These are phyloP conservation scores for Spergularia azorica DNA, from an alignment of 179 eudicot genomes.

Conservation along the genomic window DNA sequence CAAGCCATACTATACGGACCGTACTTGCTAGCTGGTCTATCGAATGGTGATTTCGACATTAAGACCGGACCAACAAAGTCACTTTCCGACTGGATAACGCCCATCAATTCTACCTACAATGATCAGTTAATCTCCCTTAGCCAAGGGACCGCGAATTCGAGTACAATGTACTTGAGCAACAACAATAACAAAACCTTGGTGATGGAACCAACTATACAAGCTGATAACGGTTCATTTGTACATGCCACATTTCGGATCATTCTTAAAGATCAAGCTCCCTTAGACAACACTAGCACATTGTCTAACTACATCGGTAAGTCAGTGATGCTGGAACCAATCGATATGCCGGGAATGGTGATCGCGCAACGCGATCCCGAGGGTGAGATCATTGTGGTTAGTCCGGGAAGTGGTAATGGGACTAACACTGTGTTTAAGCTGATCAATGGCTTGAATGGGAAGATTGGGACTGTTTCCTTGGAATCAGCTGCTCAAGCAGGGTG, in stretches of 20 bases:
- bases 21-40: slow-evolving; percentile 84
- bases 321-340: slow-evolving; percentile 75
- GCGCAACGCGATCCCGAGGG: slow-evolving; percentile 40
- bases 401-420: slow-evolving; percentile 12
- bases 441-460: slow-evolving; percentile 55
- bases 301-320: slow-evolving; percentile 40
- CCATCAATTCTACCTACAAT: slow-evolving; percentile 58
- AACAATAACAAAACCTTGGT: slow-evolving; percentile 29
- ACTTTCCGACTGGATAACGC: slow-evolving; percentile 59
- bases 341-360: slow-evolving; percentile 69
- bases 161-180: slow-evolving; percentile 42
- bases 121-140: slow-evolving; percentile 57
- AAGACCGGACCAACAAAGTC: slow-evolving; percentile 41
- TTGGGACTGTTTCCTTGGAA: slow-evolving; percentile 55
- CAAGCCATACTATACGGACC: slow-evolving; percentile 89
- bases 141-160: slow-evolving; percentile 36
- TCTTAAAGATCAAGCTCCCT: slow-evolving; percentile 18
- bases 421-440: slow-evolving; percentile 42
- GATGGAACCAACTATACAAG: slow-evolving; percentile 45
- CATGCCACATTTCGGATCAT: slow-evolving; percentile 70
- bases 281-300: background rate
- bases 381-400: slow-evolving; percentile 27
- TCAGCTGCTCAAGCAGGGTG: slow-evolving; percentile 53
- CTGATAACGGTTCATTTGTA: slow-evolving; percentile 52
- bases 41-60: slow-evolving; percentile 62